phyloP scores from a whole-genome alignment of 352 stramenopile genomes.

The Globisporangium emineosum region DNA sequence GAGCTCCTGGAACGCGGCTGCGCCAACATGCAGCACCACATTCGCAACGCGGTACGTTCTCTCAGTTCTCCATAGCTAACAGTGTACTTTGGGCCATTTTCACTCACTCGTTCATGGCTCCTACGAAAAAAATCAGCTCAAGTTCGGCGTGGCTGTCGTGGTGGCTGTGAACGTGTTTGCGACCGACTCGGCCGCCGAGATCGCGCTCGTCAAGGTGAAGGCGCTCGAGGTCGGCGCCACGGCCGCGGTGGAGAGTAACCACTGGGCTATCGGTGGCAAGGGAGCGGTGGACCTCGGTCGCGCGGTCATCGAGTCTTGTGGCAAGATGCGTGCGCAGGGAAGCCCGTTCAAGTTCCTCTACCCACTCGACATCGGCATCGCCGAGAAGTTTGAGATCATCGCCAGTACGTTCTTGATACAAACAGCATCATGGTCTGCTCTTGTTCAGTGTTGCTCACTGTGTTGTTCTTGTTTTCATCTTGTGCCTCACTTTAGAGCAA shows the following conservation, averaged over 20 bases:
- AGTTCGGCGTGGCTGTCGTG: constrained; percentile 95
- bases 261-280: constrained; percentile 66
- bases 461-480: constrained; percentile 20
- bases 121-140: constrained; percentile 37
- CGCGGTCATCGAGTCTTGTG: constrained; percentile 92
- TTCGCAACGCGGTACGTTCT: constrained; percentile 91
- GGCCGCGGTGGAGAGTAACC: constrained; percentile 94
- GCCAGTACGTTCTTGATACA: constrained; percentile 88
- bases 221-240: constrained; percentile 92
- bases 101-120: neutral
- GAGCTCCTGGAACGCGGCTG: constrained; percentile 91
- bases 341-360: constrained; percentile 96
- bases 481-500: constrained; percentile 56
- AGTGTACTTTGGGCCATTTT: too few relatives aligned
- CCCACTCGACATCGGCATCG: constrained; percentile 88
- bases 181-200: constrained; percentile 79
- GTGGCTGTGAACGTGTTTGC: constrained; percentile 91
- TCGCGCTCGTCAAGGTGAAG: constrained; percentile 91
- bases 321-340: constrained; percentile 59
- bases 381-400: constrained; percentile 96
- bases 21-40: constrained; percentile 95
- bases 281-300: constrained; percentile 91
- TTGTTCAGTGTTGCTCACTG: constrained; percentile 42
- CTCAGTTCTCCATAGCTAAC: too few relatives aligned
- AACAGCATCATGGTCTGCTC: constrained; percentile 48